Conservation (phyloP, 2,329 filamentous ascomycete species). For the Lasiodiplodia hormozganensis region DNA sequence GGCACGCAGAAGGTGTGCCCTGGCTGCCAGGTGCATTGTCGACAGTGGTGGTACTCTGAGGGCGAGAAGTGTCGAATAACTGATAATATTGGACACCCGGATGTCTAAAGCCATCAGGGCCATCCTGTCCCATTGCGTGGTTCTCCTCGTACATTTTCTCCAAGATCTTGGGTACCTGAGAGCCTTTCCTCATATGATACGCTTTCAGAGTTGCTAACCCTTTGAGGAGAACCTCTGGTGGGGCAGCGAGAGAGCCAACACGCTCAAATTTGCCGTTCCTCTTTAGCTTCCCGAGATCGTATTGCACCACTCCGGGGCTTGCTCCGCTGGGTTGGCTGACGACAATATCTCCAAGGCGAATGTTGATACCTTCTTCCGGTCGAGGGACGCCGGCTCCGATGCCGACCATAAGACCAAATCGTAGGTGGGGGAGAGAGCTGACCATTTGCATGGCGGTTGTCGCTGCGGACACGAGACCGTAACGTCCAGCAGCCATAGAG, state of each 20-base stretch:
- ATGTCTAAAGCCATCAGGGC: not conserved
- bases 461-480: not conserved
- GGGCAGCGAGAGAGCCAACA: conserved; percentile 32
- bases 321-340: conserved; percentile 33
- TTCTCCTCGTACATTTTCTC: not conserved
- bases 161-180: not conserved
- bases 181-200: not conserved
- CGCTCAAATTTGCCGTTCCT: conserved; percentile 30
- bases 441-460: not conserved
- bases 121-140: conserved; percentile 15
- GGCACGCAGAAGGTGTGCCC: too few species aligned
- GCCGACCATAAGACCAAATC: conserved; percentile 36
- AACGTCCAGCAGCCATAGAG: not conserved
- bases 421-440: conserved; percentile 31
- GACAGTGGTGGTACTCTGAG: not conserved
- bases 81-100: conserved; percentile 11
- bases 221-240: conserved; percentile 25
- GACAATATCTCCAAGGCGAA: conserved; percentile 39
- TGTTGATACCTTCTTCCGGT: conserved; percentile 23
- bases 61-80: not conserved
- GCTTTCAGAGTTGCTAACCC: conserved; percentile 3
- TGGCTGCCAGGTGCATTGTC: not conserved
- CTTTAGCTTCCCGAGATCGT: conserved; percentile 34
- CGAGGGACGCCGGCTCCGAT: conserved; percentile 37
- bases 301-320: conserved; percentile 37